Base-by-base conservation (phyloP, 352 stramenopile species). In the Pilasporangium apinafurcum region DNA sequence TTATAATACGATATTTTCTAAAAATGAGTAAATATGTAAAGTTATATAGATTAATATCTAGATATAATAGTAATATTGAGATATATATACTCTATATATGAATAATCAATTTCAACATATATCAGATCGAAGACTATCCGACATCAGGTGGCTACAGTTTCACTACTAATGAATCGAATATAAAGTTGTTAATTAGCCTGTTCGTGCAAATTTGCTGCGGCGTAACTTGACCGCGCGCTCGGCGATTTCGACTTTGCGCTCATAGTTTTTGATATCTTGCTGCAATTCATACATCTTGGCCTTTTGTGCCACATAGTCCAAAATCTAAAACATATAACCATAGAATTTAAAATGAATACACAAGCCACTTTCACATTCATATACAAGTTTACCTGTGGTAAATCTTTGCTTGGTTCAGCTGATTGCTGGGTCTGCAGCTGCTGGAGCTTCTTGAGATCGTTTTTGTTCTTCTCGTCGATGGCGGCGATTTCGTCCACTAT, bases 261-360 rank as follows among this genome's bases (percentile, higher is more conserved):
- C 81, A 56, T 95, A 97, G 56, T 96, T 95, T 35, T 83, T 91
- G 49, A 96, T 65, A 34, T 88, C 68, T 16, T 83, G 60, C 40
- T 93, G 64, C 14, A 97, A 53, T 33, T 95, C 80, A 38, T 92
- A 96, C 60, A 92, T 81, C 33, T 95, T 80, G 28, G 78, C 78
- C 44, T 96, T 97, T 48, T 96, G 85, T 0, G 51, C 57, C 5
- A 97, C 81, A 43, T 97, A 97, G 56, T 97, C 85, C n/a, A 95
- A 51, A 37, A 96, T 83, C 67, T 79, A 33, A 8, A 8, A 5
- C 14, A 42, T 8, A 37, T 8, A n/a, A 8, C 16, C 18, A 37
- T 13, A 9, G 17, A 37, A 21, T 14, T 10, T 0, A n/a, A 14
- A 10, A 26, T 2, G 13, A n/a, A 8, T 1, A 4, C 17, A 21